Conservation (phyloP, 371 early-diverging fungal genomes). For the Amoeboaphelidium protococcarum region DNA sequence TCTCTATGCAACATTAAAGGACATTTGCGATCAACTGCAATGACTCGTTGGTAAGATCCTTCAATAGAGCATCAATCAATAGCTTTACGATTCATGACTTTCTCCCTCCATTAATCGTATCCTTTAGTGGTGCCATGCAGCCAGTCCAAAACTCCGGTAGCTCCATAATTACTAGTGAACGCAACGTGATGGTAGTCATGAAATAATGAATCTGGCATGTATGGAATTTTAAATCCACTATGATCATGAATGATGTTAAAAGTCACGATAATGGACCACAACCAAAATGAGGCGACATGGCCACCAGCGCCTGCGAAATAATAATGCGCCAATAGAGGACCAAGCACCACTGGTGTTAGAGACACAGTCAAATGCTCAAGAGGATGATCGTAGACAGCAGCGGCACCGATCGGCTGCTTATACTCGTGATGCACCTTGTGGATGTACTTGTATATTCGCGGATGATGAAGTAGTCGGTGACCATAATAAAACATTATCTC, state of each 20-base stretch:
- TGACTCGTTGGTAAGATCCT: no score
- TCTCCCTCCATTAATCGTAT: no score
- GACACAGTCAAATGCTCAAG: slow-evolving; percentile 23
- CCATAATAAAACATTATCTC: slow-evolving; percentile 29
- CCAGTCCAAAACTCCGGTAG: slow-evolving; percentile 16
- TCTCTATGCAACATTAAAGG: no score
- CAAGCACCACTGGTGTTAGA: slow-evolving; percentile 19
- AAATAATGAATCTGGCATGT: slow-evolving; percentile 18
- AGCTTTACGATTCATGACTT: no score
- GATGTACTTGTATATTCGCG: slow-evolving; percentile 18
- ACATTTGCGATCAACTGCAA: no score
- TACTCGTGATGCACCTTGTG: slow-evolving; percentile 31
- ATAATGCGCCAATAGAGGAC: slow-evolving; percentile 21
- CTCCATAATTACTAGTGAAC: slow-evolving; percentile 31
- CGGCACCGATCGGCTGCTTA: slow-evolving; percentile 27
- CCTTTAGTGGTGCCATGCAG: slow-evolving; percentile 16
- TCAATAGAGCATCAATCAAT: no score
- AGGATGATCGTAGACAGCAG: slow-evolving; percentile 25
- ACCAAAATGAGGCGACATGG: slow-evolving; percentile 20
- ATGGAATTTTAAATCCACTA: slow-evolving; percentile 27
- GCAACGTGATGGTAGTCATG: slow-evolving; percentile 39
- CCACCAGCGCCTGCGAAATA: no score
- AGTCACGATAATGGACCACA: slow-evolving; percentile 19
- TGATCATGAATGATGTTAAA: slow-evolving; percentile 30
- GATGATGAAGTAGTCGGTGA: slow-evolving; percentile 22